These are phyloP conservation scores for Sutorius australiensis DNA, from an alignment of 768 basidiomycete genomes.

Conservation along the genomic window DNA sequence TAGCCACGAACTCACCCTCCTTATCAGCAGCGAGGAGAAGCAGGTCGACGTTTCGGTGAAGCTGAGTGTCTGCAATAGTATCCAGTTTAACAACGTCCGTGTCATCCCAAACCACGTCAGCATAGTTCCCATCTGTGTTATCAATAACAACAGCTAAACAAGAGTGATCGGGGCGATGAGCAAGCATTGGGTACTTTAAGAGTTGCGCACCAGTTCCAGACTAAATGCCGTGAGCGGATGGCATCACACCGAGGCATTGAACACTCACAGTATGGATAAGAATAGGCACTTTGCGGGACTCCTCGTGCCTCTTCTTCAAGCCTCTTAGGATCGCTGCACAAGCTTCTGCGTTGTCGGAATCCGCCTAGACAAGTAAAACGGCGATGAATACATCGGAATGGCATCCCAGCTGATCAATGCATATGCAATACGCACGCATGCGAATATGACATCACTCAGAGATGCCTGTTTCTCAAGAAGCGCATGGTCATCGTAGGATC, in stretches of 20 bases:
- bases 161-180: neutral
- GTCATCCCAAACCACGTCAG: conserved; percentile 47
- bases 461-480: conserved; percentile 43
- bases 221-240: conserved; percentile 24
- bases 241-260: neutral
- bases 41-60: conserved; percentile 52
- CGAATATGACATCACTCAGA: conserved; percentile 42
- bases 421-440: conserved; percentile 32
- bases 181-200: neutral
- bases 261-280: conserved; percentile 60
- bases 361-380: conserved; percentile 30
- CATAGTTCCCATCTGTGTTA: conserved; percentile 39
- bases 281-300: conserved; percentile 41
- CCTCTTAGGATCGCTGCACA: conserved; percentile 49
- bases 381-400: neutral
- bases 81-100: conserved; percentile 44
- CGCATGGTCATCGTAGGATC: conserved; percentile 42
- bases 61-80: conserved; percentile 39
- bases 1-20: conserved; percentile 33
- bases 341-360: conserved; percentile 45
- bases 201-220: conserved; percentile 45
- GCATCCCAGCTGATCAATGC: no score
- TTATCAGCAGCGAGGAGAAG: conserved; percentile 45
- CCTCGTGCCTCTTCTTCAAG: conserved; percentile 42
- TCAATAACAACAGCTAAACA: conserved; percentile 41